These are phyloP conservation scores for Nicotiana undulata DNA, from an alignment of 257 asterid genomes.

Conservation along the genomic window DNA sequence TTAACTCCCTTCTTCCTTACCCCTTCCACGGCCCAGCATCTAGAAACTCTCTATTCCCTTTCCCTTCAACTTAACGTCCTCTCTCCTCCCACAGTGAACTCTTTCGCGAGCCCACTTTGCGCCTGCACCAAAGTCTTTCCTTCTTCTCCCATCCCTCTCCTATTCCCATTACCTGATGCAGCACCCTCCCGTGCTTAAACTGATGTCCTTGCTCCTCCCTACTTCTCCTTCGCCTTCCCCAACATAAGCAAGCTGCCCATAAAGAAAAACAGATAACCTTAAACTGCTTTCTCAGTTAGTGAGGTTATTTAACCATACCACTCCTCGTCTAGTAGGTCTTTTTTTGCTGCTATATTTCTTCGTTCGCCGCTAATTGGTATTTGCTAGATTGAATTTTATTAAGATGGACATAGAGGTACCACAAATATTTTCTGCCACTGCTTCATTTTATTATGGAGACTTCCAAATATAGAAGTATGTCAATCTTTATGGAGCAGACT, in stretches of 20 bases:
- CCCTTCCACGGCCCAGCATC: neutral
- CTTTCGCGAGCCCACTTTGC: neutral
- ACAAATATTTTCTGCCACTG: neutral
- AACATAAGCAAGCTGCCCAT: neutral
- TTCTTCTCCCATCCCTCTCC: neutral
- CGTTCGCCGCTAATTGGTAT: neutral
- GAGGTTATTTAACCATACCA: neutral
- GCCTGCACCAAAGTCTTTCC: neutral
- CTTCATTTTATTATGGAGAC: neutral
- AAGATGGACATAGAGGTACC: neutral
- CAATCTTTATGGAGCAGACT: neutral
- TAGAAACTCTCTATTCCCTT: neutral
- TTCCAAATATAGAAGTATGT: neutral
- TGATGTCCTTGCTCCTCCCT: neutral
- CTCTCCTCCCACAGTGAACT: neutral
- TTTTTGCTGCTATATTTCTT: neutral
- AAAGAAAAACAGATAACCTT: neutral
- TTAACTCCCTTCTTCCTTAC: conserved; percentile 4
- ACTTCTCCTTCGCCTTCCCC: neutral
- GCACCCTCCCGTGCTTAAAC: neutral
- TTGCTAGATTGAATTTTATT: neutral
- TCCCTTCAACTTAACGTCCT: neutral
- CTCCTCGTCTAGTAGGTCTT: neutral
- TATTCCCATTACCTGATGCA: neutral
- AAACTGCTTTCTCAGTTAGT: neutral